Evolutionary conservation across 768 basidiomycete genomes (phyloP), one percentile per base, ranked within the genome.

Genomic region (Suillus hirtellus): DNA sequence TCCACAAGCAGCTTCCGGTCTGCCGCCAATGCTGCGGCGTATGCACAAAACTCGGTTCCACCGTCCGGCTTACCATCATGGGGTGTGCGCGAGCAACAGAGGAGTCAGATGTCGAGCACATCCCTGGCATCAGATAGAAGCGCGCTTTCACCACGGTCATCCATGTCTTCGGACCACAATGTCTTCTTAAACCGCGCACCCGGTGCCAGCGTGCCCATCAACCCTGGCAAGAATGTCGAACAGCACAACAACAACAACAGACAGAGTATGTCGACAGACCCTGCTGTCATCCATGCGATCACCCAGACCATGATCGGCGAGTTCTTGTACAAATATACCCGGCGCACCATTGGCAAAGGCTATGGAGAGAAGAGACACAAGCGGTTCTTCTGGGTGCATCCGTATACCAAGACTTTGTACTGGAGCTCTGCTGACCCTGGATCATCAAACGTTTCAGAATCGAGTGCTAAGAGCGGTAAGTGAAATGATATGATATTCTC

Each of bases 251-350:
- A 62, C 24, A 63, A 68, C 47, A 74, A 65, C 14, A 42, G 56
- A 12, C 71, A 69, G 34, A 77, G 74, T 40, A 82, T 80, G 52
- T 78, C 88, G 21, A 97, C 96, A 34, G 96, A 99, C 71, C 96
- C 95, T 4, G 78, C 82, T 2, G 79, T 97, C 70, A 97, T 99
- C 67, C 96, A 98, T 73, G 91, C 96, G 1, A 98, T 99, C 69
- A 99, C 97, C 17, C 96, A 99, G 81, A 97, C 96, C 27, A 99
- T 99, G 97, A 99, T 99, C 68, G 96, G 97, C 58, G 96, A 99
- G 81, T 98, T 95, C 78, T 76, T 99, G 79, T 93, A 92, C 84
- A 99, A 99, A 81, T 98, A 99, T 77, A 98, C 96, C 10, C 84
- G 96, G 59, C 85, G 87, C 63, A 78, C 92, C 19, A 86, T 99